These are phyloP conservation scores for Urostyla sp. DNA, from an alignment of 73 alveolate species.

Conservation along the genomic window DNA sequence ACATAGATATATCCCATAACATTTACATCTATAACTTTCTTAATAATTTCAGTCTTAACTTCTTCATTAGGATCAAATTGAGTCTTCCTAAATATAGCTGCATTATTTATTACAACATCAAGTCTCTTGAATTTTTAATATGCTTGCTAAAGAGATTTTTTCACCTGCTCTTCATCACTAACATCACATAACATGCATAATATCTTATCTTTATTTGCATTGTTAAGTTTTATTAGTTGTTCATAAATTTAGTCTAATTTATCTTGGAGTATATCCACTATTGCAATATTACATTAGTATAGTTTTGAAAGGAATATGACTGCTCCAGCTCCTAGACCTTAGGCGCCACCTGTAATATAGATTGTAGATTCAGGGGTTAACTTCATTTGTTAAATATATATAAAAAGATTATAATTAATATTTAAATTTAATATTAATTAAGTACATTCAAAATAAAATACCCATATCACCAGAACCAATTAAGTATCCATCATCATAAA, in stretches of 20 bases:
- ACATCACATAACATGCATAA: constrained; percentile 71
- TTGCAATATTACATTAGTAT: background rate
- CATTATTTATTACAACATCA: constrained; percentile 73
- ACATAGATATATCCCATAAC: constrained; percentile 84
- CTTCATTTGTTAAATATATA: background rate
- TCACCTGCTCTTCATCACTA: constrained; percentile 67
- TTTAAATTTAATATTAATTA: no score
- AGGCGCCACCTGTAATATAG: background rate
- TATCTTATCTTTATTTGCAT: constrained; percentile 41
- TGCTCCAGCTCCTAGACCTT: background rate
- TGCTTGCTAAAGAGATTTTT: constrained; percentile 56
- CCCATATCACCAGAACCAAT: no score
- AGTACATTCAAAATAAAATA: background rate
- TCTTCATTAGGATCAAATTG: constrained; percentile 47
- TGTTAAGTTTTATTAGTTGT: no score
- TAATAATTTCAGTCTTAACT: constrained; percentile 51
- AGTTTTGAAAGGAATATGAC: background rate
- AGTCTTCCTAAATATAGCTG: constrained; percentile 79
- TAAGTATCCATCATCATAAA: no score
- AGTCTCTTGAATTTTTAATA: constrained; percentile 64
- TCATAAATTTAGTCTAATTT: background rate
- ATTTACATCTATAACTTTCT: constrained; percentile 73
- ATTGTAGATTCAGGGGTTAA: background rate
- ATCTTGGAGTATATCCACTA: background rate
- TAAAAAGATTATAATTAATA: background rate